Evolutionary conservation across 2,329 filamentous ascomycete genomes (phyloP), one percentile per base, ranked within the genome.

Genomic region (Pseudogymnoascus sp.): DNA sequence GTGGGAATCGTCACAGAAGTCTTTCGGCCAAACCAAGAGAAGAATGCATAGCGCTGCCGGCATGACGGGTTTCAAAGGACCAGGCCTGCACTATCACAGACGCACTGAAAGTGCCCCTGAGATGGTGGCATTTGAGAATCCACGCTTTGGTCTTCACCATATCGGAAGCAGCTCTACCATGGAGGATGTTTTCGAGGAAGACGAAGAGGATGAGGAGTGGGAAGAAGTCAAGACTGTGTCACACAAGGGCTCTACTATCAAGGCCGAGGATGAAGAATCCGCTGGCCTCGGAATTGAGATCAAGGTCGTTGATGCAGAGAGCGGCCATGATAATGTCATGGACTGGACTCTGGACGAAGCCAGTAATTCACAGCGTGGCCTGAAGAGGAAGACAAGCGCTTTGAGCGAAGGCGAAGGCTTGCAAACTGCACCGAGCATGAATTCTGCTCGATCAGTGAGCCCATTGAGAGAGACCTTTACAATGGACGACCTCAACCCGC

Each of bases 181-280:
- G 89, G 89, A 87, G 0, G 90, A 93, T 71, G 90, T 94, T 0
- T 94, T 93, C 66, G 90, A 94, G 70, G 90, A 93, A 68, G 89
- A 92, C 29, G 89, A 92, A 65, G 87, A 90, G 68, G 80, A 85
- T 10, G 79, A 79, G 18, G 76, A 78, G 15, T 65, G 75, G 76
- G 66, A 75, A 67, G 62, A 75, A 67, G 29, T 70, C 45, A 72
- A 71, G 58, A 65, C 67, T 35, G 65, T 70, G 7, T 71, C 70
- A 25, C 69, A 72, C 60, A 73, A 72, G 61, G 69, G 72, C 60
- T 71, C 71, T 27, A 70, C 69, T 29, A 71, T 70, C 55, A 68
- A 71, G 15, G 69, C 68, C 4, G 74, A 76, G 12, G 74, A 77
- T 4, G 74, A 76, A 9, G 66, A 69, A 4, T 74, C 69, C 8